Evolutionary conservation across 2,329 filamentous ascomycete species (phyloP), one percentile per base, ranked within the genome.

Genomic region (Erysiphe neolycopersici): DNA sequence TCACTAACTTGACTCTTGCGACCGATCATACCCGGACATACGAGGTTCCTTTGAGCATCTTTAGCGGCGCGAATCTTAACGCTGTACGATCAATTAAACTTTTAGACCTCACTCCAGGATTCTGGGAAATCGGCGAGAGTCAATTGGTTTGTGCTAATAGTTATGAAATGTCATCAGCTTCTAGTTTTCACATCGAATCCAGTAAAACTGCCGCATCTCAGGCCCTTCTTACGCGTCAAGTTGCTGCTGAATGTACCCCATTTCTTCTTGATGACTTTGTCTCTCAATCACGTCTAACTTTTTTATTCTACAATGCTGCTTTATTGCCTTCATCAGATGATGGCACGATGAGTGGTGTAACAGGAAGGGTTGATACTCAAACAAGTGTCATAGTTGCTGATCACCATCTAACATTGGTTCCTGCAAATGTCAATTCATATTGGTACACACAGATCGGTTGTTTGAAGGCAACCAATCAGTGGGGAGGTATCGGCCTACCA

Each of bases 231-330:
- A 17, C 14, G 36, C 33, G 10, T 10, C 46, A 43, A 11, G 19
- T 46, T 26, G 38, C 44, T 43, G 45, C 46, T 41, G 44, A 47
- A 31, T 69, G 66, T 51, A 55, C 58, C 11, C 53, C 59, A 32
- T 55, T 68, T 6, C 52, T 70, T 22, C 61, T 74, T 44, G 71
- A 75, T 48, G 71, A 75, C 58, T 75, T 67, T 64, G 62, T 62
- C 44, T 74, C 70, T 9, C 71, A 75, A 53, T 74, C 70, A 5
- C 67, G 70, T 29, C 56, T 74, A 43, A 71, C 67, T 1, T 75
- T 75, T 55, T 57, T 75, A 14, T 67, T 61, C 51, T 74, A 74
- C 60, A 75, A 75, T 52, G 62, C 70, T 33, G 59, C 73, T 58
- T 58, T 66, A 2, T 59, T 66, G 48, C 61, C 70, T 4, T 66